Conservation (phyloP, 2,329 filamentous ascomycete genomes). For the Xylaria sp. region DNA sequence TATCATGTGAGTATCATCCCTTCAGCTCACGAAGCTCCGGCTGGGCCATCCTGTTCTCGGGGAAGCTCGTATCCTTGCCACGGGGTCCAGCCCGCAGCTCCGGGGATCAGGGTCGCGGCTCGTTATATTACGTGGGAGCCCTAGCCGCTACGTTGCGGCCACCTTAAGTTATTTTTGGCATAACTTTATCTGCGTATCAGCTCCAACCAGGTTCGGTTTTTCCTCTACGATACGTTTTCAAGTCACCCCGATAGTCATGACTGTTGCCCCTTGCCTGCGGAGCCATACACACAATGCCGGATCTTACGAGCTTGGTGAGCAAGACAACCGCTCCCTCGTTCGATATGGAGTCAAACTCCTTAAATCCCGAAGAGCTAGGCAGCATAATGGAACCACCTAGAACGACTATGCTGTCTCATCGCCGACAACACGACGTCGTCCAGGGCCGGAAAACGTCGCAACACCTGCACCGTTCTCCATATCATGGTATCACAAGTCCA, state of each 20-base stretch:
- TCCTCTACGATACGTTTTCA: slow-evolving; percentile 6
- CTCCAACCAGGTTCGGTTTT: slow-evolving; percentile 14
- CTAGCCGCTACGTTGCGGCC: slow-evolving; percentile 4
- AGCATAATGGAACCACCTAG: neutral
- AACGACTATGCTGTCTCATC: neutral
- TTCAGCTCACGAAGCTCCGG: slow-evolving; percentile 18
- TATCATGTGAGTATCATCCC: slow-evolving; percentile 25
- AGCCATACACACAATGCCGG: neutral
- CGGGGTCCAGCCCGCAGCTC: slow-evolving; percentile 20
- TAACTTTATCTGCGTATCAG: slow-evolving; percentile 21
- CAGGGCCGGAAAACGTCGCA: neutral
- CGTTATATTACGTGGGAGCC: slow-evolving; percentile 22
- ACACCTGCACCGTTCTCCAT: neutral
- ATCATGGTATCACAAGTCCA: neutral
- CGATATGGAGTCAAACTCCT: neutral
- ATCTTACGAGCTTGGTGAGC: neutral
- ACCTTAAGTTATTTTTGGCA: slow-evolving; percentile 22
- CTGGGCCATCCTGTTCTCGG: slow-evolving; percentile 13
- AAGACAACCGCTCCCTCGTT: neutral
- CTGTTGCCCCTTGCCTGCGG: neutral
- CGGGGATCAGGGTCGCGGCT: slow-evolving; percentile 18
- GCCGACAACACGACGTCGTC: neutral
- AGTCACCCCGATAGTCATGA: neutral
- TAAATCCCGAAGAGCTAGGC: neutral
- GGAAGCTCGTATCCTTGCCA: slow-evolving; percentile 12